These are phyloP conservation scores for Phytophthora litchii DNA, from an alignment of 352 stramenopile genomes.

Conservation along the genomic window DNA sequence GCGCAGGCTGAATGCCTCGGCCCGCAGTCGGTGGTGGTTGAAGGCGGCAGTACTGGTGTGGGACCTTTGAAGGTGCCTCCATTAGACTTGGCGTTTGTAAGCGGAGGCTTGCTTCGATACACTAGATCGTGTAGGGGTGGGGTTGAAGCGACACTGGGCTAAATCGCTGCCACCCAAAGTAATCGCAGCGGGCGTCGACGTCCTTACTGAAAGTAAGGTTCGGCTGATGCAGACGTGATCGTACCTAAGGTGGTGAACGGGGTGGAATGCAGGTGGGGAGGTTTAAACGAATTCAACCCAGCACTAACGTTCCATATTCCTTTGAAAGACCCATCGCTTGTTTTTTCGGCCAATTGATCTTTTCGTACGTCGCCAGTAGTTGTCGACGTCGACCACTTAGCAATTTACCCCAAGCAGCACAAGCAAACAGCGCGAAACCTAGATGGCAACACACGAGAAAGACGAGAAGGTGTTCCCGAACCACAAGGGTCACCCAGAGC, in stretches of 20 bases:
- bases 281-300: background rate
- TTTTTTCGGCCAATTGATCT: conserved; percentile 28
- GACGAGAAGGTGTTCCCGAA: conserved; percentile 40
- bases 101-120: background rate
- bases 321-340: conserved; percentile 11
- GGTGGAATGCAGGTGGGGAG: background rate
- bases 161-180: conserved; percentile 1
- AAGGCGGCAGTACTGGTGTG: conserved; percentile 20
- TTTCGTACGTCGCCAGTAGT: conserved; percentile 20
- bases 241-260: conserved; percentile 2
- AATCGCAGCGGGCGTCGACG: background rate
- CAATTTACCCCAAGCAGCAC: conserved; percentile 39
- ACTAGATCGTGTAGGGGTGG: conserved; percentile 37
- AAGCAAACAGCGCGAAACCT: conserved; percentile 22
- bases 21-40: conserved; percentile 26
- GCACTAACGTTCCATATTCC: conserved; percentile 12
- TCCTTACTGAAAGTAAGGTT: background rate
- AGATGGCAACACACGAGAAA: conserved; percentile 24
- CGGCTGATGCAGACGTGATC: background rate
- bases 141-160: conserved; percentile 37
- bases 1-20: conserved; percentile 4
- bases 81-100: conserved; percentile 28
- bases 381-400: conserved; percentile 29
- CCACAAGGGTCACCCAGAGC: conserved; percentile 48
- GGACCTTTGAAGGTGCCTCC: conserved; percentile 10